Evolutionary conservation across 2,329 filamentous ascomycete genomes (phyloP).

Genomic region (Fusarium siculi): DNA sequence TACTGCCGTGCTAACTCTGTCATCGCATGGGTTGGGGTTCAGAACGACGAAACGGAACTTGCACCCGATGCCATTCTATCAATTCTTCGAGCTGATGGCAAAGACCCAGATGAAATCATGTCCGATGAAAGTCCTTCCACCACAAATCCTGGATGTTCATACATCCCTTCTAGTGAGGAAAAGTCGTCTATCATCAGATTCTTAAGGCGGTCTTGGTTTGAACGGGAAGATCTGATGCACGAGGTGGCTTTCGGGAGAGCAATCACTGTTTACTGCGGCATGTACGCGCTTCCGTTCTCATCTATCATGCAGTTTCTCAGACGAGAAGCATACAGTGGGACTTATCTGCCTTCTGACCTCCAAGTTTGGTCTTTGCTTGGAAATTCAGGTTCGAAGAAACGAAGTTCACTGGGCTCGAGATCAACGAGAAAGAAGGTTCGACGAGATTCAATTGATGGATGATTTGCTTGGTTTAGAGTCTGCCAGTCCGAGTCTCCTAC

Average conservation of each 20-base stretch:
- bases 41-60: neutral
- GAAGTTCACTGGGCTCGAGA: neutral
- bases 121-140: neutral
- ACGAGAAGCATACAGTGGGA: fast-evolving
- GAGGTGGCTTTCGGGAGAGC: neutral
- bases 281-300: neutral
- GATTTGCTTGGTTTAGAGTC: neutral
- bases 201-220: constrained; percentile 1
- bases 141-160: fast-evolving
- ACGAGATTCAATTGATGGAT: neutral
- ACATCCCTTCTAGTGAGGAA: fast-evolving
- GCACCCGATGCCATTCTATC: neutral
- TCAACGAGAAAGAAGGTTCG: neutral
- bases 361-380: neutral
- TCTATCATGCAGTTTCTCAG: neutral
- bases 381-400: neutral
- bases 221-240: neutral
- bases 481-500: neutral
- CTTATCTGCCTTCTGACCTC: neutral
- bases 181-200: neutral
- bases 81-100: neutral
- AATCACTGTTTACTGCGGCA: constrained; percentile 8
- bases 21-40: neutral
- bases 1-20: neutral
- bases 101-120: neutral